Base-by-base conservation (phyloP, 1,284 basidiomycete genomes). In the Ceratobasidium sp. region DNA sequence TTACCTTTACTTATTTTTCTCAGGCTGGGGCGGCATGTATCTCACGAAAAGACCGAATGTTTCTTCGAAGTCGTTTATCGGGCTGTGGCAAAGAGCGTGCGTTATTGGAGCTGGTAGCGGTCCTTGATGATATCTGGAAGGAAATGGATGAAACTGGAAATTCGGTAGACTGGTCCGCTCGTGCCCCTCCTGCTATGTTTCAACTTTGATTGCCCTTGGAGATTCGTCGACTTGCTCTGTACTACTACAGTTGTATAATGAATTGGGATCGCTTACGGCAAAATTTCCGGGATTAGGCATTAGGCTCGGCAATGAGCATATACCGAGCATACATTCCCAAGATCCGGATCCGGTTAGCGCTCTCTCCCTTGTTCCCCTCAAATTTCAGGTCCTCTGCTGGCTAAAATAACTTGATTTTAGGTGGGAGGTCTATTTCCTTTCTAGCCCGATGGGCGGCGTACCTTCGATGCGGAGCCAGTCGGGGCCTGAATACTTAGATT, bases 121-220 rank as follows among this genome's bases (percentile, higher is more conserved):
- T 66, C 14, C 23, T 66, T 16, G 60, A 66, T 23, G 39, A 39
- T 19, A 33, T 66, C 16, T 66, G 60, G 60, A 66, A 66, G 44
- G 60, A 66, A 39, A 66, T 66, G 60, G 60, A 66, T 50, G 52
- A 50, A 21, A 66, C 60, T 25, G 60, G 60, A 16, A 66, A 66
- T 30, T 66, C 60, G 23, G 60, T 66, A 14, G 60, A 66, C n/a
- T 66, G 60, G 60, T 66, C 60, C 54, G 60, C 60, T 23, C 60
- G 60, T 23, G 60, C 60, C 11, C 36, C 60, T 19, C 60, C 60
- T 27, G 60, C 53, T 33, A 66, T 66, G 60, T 66, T 66, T 50
- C 60, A 66, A 39, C 50, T 66, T 30, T 66, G 25, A 27, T 50
- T 11, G 33, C 11, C 33, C 33, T 50, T 27, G 47, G 47, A 27